Base-by-base conservation (phyloP, 768 basidiomycete species). In the Boletus pseudopeckii region DNA sequence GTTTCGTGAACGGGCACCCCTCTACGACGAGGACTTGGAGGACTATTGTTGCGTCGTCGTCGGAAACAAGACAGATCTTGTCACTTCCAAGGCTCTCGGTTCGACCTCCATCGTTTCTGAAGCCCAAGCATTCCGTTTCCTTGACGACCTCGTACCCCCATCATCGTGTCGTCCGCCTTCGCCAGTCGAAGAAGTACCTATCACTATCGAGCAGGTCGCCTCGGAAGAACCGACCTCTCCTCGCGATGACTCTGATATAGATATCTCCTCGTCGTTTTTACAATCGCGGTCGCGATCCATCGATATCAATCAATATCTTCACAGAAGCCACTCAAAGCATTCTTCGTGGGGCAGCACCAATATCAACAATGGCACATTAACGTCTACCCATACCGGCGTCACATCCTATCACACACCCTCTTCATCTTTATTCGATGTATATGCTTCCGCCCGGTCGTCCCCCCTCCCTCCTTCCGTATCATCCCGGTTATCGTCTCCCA, bases 351-450 rank as follows among this genome's bases (percentile, higher is more conserved):
- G 75, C 30, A 73, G 76, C 53, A 74, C 78, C 10, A 63, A 68
- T 48, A 59, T 70, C 52, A 70, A 72, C 53, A 65, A 73, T 18
- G 79, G 81, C 32, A 86, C 85, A 2, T 68, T 84, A 56, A 75
- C 79, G 36, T 84, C 83, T 20, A 77, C 80, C 7, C 78, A 77
- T 47, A 84, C 85, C 0, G 77, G 77, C 2, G 64, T 82, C 4
- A 82, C 85, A 1, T 75, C 83, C 39, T 92, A 86, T 68, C 86
- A 90, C 67, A 92, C 90, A 0, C 88, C 90, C 7, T 81, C 85
- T 0, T 91, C 90, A 0, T 90, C 88, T n/a, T 56, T 89, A 40
- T 86, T 82, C 58, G 84, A 89, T 64, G 59, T 65, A 4, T 87
- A 74, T 56, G 76, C 81, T 18, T 82, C 84, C 7, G 85, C 86